Evolutionary conservation across 805 yeast genomes (phyloP).

Genomic region (Candida bentonensis): DNA sequence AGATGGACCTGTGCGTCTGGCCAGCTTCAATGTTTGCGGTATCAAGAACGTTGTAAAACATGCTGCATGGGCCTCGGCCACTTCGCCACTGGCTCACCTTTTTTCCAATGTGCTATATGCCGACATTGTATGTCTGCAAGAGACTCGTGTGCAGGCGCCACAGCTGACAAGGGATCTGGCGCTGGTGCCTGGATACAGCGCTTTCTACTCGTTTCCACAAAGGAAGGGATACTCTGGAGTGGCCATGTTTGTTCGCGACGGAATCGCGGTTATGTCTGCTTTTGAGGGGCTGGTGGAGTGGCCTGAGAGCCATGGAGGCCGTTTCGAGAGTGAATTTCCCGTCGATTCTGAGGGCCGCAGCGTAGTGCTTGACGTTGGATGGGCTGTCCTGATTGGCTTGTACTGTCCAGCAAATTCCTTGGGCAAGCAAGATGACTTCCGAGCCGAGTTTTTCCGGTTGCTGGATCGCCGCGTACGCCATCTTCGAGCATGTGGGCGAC

Average conservation of each 20-base stretch:
- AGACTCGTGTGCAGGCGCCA: constrained; percentile 51
- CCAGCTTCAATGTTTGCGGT: constrained; percentile 80
- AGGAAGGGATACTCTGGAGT: constrained; percentile 90
- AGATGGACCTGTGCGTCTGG: constrained; percentile 25
- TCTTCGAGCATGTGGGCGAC: constrained; percentile 40
- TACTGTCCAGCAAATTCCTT: constrained; percentile 91
- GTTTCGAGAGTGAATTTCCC: constrained; percentile 10
- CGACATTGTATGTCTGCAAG: constrained; percentile 80
- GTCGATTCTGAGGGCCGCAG: constrained; percentile 82
- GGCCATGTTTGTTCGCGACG: constrained; percentile 51
- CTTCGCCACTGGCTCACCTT: constrained; percentile 22
- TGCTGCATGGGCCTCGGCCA: constrained; percentile 61
- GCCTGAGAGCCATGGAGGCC: constrained; percentile 21
- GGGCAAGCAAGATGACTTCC: constrained; percentile 46
- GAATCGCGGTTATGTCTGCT: constrained; percentile 48
- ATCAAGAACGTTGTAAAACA: constrained; percentile 65
- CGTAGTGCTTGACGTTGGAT: constrained; percentile 51
- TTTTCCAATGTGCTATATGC: constrained; percentile 36
- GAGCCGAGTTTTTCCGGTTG: constrained; percentile 43
- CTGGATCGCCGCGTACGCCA: constrained; percentile 49
- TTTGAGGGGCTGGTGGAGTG: constrained; percentile 89
- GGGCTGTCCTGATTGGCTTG: constrained; percentile 32
- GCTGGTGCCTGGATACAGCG: constrained; percentile 38
- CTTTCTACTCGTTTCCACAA: constrained; percentile 57
- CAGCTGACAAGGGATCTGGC: constrained; percentile 36